A percentile compares a stretch with the other conserved stretches of the same genome.
These are phyloP conservation scores for Globisporangium takayamanum DNA, from an alignment of 352 stramenopile genomes.

Conservation along the genomic window DNA sequence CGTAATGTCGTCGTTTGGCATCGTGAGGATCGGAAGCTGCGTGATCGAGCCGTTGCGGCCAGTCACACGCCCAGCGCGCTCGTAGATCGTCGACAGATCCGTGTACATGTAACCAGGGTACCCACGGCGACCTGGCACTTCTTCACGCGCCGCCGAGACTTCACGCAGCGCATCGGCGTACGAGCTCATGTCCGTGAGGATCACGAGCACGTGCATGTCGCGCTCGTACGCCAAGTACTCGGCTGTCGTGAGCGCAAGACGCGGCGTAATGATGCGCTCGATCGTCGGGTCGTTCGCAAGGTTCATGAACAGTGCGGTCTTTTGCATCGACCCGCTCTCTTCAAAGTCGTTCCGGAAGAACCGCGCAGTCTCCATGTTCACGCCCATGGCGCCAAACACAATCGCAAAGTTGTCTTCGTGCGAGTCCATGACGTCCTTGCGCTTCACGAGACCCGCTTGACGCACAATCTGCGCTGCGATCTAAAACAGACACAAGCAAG, in stretches of 20 bases:
- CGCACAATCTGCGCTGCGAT: slow-evolving; percentile 98
- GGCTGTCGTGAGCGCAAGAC: slow-evolving; percentile 96
- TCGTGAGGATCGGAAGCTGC: slow-evolving; percentile 98
- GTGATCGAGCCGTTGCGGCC: slow-evolving; percentile 99
- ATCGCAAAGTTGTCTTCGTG: slow-evolving; percentile 99
- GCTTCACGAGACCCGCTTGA: slow-evolving; percentile 97
- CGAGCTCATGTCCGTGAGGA: slow-evolving; percentile 99
- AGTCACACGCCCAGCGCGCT: slow-evolving; percentile 95
- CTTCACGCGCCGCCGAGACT: slow-evolving; percentile 91
- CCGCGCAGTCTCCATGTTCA: slow-evolving; percentile 99
- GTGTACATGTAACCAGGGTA: slow-evolving; percentile 99
- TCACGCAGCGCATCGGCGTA: slow-evolving; percentile 98
- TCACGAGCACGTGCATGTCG: slow-evolving; percentile 98
- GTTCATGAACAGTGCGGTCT: slow-evolving; percentile 99
- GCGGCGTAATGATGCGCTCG: slow-evolving; percentile 99
- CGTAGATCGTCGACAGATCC: slow-evolving; percentile 98
- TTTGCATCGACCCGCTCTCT: slow-evolving; percentile 97
- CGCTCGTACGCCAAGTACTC: slow-evolving; percentile 99
- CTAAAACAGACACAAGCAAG: slow-evolving; percentile 19
- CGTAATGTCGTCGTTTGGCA: slow-evolving; percentile 99
- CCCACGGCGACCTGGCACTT: slow-evolving; percentile 96
- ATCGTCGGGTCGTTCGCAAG: slow-evolving; percentile 99
- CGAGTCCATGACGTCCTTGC: slow-evolving; percentile 97
- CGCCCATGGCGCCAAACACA: slow-evolving; percentile 99
- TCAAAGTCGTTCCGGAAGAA: slow-evolving; percentile 98